Percentiles rank a stretch among this genome's conserved stretches.
Conservation (phyloP, 148 eudicot genomes). For the Nepenthes gracilis region DNA sequence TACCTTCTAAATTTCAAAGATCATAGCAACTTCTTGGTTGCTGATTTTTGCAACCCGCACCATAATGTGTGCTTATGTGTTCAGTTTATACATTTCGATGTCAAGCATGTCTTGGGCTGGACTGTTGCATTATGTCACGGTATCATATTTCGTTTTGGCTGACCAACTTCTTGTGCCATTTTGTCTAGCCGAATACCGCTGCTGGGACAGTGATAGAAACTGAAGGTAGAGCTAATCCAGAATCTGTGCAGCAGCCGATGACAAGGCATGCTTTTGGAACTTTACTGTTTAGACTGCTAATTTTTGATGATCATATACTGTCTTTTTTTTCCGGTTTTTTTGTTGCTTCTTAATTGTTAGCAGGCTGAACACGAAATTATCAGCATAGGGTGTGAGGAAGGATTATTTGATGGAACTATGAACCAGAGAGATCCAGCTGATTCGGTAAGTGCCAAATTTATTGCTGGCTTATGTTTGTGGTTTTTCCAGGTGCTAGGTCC, state of each 20-base stretch:
- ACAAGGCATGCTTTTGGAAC: constrained; percentile 48
- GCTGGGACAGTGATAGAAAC: constrained; percentile 46
- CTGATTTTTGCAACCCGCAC: too few relatives aligned
- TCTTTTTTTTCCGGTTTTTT: constrained; percentile 18
- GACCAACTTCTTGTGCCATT: background rate
- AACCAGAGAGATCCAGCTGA: constrained; percentile 10
- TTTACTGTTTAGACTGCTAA: constrained; percentile 9
- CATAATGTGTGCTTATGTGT: too few relatives aligned
- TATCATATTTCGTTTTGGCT: too few relatives aligned
- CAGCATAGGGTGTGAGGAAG: too few relatives aligned
- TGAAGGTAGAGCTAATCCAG: constrained; percentile 38
- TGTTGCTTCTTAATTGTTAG: constrained; percentile 16
- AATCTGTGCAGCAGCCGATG: constrained; percentile 36
- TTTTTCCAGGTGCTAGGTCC: constrained; percentile 21
- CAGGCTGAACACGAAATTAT: constrained; percentile 35
- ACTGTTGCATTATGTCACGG: too few relatives aligned
- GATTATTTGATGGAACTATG: background rate
- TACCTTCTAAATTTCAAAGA: too few relatives aligned
- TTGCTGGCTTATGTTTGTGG: constrained; percentile 18
- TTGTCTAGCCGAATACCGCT: constrained; percentile 37
- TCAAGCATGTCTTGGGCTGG: too few relatives aligned
- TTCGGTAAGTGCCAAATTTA: constrained; percentile 23
- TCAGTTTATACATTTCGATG: too few relatives aligned
- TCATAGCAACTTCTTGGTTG: too few relatives aligned
- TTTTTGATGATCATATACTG: constrained; percentile 27